Conservation (phyloP, 108 stramenopile species). For the Cylindrotheca fusiformis region DNA sequence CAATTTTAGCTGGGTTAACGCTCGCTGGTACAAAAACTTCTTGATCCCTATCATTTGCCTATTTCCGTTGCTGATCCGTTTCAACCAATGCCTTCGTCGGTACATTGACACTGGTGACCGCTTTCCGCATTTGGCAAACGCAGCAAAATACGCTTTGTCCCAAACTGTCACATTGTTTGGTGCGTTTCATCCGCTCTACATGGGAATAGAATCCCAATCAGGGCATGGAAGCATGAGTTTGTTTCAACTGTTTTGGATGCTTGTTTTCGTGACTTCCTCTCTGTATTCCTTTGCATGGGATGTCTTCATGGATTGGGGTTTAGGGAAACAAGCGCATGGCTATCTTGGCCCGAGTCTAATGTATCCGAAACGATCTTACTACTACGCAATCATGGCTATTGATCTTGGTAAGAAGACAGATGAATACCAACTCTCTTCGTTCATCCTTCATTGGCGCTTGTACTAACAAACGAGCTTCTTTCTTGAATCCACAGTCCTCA, state of each 20-base stretch:
- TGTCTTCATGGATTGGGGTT: conserved; percentile 94
- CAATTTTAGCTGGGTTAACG: conserved; percentile 37
- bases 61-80: conserved; percentile 83
- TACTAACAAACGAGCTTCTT: too few species aligned
- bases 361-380: conserved; percentile 68
- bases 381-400: conserved; percentile 62
- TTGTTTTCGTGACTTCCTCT: conserved; percentile 73
- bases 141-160: conserved; percentile 88
- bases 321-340: conserved; percentile 57
- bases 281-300: conserved; percentile 89
- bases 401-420: conserved; percentile 33
- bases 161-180: conserved; percentile 91
- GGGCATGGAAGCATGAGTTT: conserved; percentile 13
- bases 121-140: conserved; percentile 86
- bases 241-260: conserved; percentile 81
- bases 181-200: conserved; percentile 84
- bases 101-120: conserved; percentile 81
- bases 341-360: conserved; percentile 84
- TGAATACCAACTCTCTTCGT: conserved; percentile 3
- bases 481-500: conserved; percentile 56
- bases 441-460: neutral
- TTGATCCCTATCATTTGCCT: conserved; percentile 80
- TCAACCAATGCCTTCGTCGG: conserved; percentile 90
- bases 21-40: conserved; percentile 74
- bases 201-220: conserved; percentile 36